phyloP scores from a whole-genome alignment of 2,329 filamentous ascomycete genomes.

The Orbilia oligospora region DNA sequence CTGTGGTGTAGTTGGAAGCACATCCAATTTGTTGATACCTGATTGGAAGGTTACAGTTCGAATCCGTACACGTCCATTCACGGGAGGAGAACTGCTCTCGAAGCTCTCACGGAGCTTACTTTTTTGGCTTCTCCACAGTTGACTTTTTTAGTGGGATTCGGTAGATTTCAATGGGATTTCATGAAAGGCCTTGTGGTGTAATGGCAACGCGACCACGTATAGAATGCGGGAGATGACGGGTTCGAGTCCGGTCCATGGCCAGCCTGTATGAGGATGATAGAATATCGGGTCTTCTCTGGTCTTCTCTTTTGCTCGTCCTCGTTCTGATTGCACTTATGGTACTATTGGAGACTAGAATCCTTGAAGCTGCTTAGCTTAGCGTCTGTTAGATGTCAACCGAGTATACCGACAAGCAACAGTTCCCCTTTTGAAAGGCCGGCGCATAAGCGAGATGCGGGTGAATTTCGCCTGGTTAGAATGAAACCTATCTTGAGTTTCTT shows the following conservation, averaged over 20 bases:
- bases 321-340: constrained; percentile 2
- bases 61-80: constrained; percentile 24
- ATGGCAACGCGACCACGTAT: constrained; percentile 46
- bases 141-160: background rate
- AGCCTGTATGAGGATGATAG: background rate
- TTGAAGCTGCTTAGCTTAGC: no score
- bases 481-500: no score
- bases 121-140: background rate
- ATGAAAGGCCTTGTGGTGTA: constrained; percentile 37
- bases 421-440: background rate
- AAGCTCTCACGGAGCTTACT: background rate
- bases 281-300: no score
- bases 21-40: background rate
- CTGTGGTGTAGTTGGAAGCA: constrained; percentile 23
- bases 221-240: constrained; percentile 38
- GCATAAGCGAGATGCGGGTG: no score
- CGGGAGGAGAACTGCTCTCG: background rate
- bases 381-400: no score
- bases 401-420: background rate
- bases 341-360: no score
- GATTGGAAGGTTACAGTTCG: constrained; percentile 24
- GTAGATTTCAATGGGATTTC: background rate
- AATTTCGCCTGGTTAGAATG: no score
- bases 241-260: constrained; percentile 47
- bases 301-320: background rate